These are phyloP conservation scores for Pseudopyricularia cyperi DNA, from an alignment of 2,329 filamentous ascomycete genomes.

Conservation along the genomic window DNA sequence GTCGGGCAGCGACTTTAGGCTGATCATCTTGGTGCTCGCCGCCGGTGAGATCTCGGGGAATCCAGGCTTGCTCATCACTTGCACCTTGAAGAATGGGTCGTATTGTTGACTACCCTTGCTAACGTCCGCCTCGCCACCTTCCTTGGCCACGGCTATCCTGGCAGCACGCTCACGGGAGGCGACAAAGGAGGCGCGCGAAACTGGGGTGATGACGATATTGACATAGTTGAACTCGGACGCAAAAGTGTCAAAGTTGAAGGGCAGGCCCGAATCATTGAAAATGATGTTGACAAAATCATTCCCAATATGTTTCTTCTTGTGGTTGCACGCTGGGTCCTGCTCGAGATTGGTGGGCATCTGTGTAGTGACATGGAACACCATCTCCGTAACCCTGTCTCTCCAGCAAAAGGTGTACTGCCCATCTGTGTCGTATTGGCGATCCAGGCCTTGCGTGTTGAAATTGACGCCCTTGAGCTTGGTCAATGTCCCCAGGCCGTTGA, in stretches of 20 bases:
- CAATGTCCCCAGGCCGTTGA: constrained; percentile 69
- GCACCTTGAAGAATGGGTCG: constrained; percentile 69
- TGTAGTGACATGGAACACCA: constrained; percentile 90
- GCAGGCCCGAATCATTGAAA: constrained; percentile 83
- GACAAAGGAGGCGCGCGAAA: constrained; percentile 65
- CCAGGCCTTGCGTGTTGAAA: constrained; percentile 88
- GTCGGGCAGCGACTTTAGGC: constrained; percentile 64
- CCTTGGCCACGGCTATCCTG: constrained; percentile 11
- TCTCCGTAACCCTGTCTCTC: constrained; percentile 88
- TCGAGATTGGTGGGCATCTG: constrained; percentile 90
- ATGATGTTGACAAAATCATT: constrained; percentile 98
- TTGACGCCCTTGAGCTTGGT: constrained; percentile 69
- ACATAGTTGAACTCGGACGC: constrained; percentile 94
- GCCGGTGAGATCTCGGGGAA: constrained; percentile 90
- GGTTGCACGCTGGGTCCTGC: constrained; percentile 59
- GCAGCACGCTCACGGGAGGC: constrained; percentile 38
- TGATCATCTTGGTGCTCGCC: constrained; percentile 79
- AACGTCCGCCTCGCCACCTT: constrained; percentile 12
- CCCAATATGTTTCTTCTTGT: constrained; percentile 90
- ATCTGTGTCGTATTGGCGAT: constrained; percentile 64
- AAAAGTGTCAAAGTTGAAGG: constrained; percentile 83
- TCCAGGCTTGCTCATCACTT: constrained; percentile 74
- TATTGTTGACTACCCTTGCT: background rate
- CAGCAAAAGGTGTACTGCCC: constrained; percentile 86
- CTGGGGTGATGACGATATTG: constrained; percentile 88